phyloP scores from a whole-genome alignment of 305 asterid species.

The Petunia hybrid region DNA sequence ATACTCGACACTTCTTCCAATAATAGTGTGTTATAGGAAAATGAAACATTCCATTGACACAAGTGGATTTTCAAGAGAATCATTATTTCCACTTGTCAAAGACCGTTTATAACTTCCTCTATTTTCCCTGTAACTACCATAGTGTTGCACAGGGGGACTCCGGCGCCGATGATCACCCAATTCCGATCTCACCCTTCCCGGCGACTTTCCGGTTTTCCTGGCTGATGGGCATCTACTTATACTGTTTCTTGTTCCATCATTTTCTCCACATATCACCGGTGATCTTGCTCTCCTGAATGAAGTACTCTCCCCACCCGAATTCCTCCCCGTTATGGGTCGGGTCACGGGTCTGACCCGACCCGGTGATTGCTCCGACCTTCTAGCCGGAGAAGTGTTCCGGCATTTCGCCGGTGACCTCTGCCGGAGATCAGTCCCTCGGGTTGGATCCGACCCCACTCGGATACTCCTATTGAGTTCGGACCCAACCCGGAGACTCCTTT shows the following conservation, averaged over 20 bases:
- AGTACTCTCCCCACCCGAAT: constrained; percentile 44
- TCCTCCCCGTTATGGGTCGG: neutral
- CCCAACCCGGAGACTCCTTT: neutral
- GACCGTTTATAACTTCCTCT: neutral
- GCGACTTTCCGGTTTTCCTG: constrained; percentile 56
- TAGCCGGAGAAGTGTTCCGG: constrained; percentile 39
- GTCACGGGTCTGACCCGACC: constrained; percentile 43
- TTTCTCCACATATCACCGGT: constrained; percentile 48
- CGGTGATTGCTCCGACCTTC: constrained; percentile 43
- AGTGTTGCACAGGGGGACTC: neutral
- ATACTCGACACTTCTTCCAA: too few relatives aligned
- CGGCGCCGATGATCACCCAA: constrained; percentile 25
- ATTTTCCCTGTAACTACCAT: constrained; percentile 5
- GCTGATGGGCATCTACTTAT: constrained; percentile 45
- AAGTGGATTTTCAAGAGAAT: constrained; percentile 38
- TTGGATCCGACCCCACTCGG: neutral
- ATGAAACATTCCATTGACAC: constrained; percentile 41
- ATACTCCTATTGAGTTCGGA: neutral
- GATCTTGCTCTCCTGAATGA: constrained; percentile 60
- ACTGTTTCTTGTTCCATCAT: constrained; percentile 34
- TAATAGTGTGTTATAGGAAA: constrained; percentile 21
- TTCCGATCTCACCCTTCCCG: constrained; percentile 41
- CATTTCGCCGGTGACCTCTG: constrained; percentile 52
- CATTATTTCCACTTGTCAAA: constrained; percentile 31
- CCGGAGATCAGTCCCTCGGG: constrained; percentile 34